These are phyloP conservation scores for Salix exigua DNA, from an alignment of 345 rosid species.

Conservation along the genomic window DNA sequence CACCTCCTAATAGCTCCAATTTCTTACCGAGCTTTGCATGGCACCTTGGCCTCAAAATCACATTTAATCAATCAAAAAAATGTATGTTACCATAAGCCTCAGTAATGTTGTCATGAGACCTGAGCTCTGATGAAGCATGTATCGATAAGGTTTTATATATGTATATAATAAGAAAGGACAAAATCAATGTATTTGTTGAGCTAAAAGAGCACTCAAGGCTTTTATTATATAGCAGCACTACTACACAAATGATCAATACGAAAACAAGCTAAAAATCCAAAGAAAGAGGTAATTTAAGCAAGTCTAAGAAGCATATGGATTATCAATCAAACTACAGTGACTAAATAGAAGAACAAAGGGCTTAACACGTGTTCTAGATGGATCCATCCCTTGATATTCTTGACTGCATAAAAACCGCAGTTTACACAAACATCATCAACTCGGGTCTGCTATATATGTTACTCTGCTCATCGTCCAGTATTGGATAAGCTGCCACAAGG, in stretches of 20 bases:
- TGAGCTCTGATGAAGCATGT: neutral
- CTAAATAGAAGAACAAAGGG: neutral
- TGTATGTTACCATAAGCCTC: too few relatives aligned
- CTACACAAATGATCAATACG: neutral
- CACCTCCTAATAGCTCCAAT: too few relatives aligned
- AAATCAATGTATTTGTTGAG: too few relatives aligned
- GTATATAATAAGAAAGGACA: too few relatives aligned
- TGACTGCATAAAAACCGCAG: neutral
- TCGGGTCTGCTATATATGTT: constrained; percentile 90
- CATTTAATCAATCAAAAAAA: too few relatives aligned
- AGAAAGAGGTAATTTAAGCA: neutral
- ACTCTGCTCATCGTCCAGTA: constrained; percentile 67
- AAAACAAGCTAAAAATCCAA: neutral
- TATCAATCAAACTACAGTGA: neutral
- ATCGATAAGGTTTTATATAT: neutral
- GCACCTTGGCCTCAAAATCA: too few relatives aligned
- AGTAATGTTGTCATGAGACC: neutral
- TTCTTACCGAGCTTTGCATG: too few relatives aligned
- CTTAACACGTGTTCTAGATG: neutral
- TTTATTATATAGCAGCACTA: neutral
- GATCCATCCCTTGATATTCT: neutral
- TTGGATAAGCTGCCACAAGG: constrained; percentile 90
- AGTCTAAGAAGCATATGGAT: neutral
- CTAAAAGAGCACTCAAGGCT: neutral
- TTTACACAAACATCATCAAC: constrained; percentile 68